These are phyloP conservation scores for Monosporascus sp. DNA, from an alignment of 2,329 filamentous ascomycete genomes.

Conservation along the genomic window DNA sequence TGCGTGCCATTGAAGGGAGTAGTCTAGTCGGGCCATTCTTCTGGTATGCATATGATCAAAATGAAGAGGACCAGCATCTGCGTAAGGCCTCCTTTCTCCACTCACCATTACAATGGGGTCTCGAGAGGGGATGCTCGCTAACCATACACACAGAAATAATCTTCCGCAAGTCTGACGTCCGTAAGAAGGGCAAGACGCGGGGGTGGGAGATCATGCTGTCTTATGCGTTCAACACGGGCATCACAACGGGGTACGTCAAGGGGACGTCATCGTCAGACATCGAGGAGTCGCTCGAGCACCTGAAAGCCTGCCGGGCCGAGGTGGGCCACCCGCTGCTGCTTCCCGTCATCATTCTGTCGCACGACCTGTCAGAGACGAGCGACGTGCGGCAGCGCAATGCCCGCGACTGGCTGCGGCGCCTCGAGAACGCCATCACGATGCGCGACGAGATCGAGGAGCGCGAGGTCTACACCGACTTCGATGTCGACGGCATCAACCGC, in stretches of 20 bases:
- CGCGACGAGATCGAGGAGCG: slow-evolving; percentile 53
- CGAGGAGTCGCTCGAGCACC: slow-evolving; percentile 41
- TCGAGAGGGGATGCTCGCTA: not conserved
- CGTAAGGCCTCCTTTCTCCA: slow-evolving; percentile 33
- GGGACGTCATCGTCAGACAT: slow-evolving; percentile 54
- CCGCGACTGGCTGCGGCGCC: slow-evolving; percentile 53
- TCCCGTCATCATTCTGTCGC: slow-evolving; percentile 51
- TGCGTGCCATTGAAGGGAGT: slow-evolving; percentile 52
- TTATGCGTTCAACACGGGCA: slow-evolving; percentile 45
- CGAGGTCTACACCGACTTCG: slow-evolving; percentile 48
- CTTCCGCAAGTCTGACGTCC: slow-evolving; percentile 61
- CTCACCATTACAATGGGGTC: too few relatives aligned
- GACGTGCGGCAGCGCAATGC: slow-evolving; percentile 59
- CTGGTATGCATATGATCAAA: slow-evolving; percentile 52
- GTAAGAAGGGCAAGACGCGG: slow-evolving; percentile 57
- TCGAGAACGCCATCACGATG: slow-evolving; percentile 57
- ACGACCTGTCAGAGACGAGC: slow-evolving; percentile 50
- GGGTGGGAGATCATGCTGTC: slow-evolving; percentile 62
- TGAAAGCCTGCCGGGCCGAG: slow-evolving; percentile 43
- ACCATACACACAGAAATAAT: slow-evolving; percentile 44
- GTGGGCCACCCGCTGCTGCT: slow-evolving; percentile 54
- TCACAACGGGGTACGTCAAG: slow-evolving; percentile 58
- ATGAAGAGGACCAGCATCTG: slow-evolving; percentile 51
- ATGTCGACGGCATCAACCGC: slow-evolving; percentile 55
- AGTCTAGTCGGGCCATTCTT: slow-evolving; percentile 59